These are phyloP conservation scores for Nicotiana benthamiana DNA, from an alignment of 257 asterid genomes.

Conservation along the genomic window DNA sequence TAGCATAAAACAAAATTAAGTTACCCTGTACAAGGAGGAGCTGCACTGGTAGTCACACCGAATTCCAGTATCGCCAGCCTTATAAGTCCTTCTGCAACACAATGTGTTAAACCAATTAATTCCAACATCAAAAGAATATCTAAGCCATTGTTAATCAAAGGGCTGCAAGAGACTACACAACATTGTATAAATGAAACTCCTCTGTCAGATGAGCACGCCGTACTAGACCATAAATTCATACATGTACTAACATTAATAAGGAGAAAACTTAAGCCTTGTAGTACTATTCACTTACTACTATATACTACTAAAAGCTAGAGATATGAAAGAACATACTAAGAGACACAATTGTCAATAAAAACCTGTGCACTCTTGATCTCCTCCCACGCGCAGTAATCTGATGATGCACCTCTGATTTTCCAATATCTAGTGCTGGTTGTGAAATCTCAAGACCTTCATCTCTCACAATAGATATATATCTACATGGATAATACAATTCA, in stretches of 20 bases:
- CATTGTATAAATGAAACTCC: neutral
- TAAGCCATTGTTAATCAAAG: neutral
- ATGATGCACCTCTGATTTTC: conserved; percentile 76
- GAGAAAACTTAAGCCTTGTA: neutral
- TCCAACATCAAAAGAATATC: neutral
- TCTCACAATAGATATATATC: conserved; percentile 65
- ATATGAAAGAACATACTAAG: neutral
- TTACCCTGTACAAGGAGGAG: conserved; percentile 97
- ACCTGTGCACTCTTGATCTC: conserved; percentile 66
- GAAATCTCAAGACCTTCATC: conserved; percentile 79
- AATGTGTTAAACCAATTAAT: neutral
- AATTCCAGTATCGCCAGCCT: conserved; percentile 41
- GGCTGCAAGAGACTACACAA: neutral
- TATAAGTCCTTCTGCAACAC: conserved; percentile 55
- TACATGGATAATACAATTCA: conserved; percentile 2
- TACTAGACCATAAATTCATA: neutral
- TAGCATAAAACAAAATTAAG: neutral
- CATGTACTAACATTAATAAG: neutral
- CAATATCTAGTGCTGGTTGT: conserved; percentile 72
- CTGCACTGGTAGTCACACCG: conserved; percentile 51
- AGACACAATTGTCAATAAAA: neutral
- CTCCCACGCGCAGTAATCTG: conserved; percentile 69
- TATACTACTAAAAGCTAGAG: neutral
- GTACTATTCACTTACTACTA: neutral
- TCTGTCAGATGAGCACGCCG: neutral